These are phyloP conservation scores for Aspergillus sp. DNA, from an alignment of 2,329 filamentous ascomycete species.

Conservation along the genomic window DNA sequence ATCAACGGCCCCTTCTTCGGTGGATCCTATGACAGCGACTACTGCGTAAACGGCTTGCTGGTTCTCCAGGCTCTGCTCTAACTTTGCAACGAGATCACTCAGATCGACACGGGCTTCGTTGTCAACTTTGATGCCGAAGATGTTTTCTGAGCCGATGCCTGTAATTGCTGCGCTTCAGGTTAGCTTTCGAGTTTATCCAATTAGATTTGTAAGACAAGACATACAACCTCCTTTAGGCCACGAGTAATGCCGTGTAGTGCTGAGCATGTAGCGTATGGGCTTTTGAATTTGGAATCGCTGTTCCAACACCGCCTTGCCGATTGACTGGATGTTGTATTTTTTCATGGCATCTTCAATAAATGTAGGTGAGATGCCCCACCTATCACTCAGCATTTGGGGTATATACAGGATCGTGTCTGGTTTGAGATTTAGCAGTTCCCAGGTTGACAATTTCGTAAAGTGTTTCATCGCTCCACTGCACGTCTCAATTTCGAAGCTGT, in stretches of 20 bases:
- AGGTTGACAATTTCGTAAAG: constrained; percentile 38
- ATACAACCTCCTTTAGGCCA: constrained; percentile 51
- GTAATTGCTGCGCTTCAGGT: not conserved
- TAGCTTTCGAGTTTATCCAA: not conserved
- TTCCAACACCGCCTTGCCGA: constrained; percentile 7
- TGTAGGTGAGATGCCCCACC: constrained; percentile 1
- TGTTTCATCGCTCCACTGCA: constrained; percentile 33
- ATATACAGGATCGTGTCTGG: constrained; percentile 42
- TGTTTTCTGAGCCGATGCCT: constrained; percentile 46
- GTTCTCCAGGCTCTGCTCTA: constrained; percentile 19
- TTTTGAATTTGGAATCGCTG: constrained; percentile 29
- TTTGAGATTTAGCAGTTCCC: constrained; percentile 50
- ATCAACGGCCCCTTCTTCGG: constrained; percentile 51
- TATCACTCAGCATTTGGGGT: constrained; percentile 21
- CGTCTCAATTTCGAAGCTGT: constrained; percentile 31
- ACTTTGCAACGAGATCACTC: constrained; percentile 37
- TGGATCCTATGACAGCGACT: constrained; percentile 49
- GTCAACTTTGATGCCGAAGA: constrained; percentile 14
- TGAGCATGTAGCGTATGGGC: constrained; percentile 38
- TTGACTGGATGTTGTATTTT: constrained; percentile 11
- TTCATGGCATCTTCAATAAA: constrained; percentile 4
- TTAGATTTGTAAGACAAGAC: not conserved
- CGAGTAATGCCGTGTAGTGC: constrained; percentile 49
- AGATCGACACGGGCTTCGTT: constrained; percentile 42
- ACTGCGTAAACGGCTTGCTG: constrained; percentile 44